Base-by-base conservation (phyloP, 73 alveolate species). In the Effrenium voratum region DNA sequence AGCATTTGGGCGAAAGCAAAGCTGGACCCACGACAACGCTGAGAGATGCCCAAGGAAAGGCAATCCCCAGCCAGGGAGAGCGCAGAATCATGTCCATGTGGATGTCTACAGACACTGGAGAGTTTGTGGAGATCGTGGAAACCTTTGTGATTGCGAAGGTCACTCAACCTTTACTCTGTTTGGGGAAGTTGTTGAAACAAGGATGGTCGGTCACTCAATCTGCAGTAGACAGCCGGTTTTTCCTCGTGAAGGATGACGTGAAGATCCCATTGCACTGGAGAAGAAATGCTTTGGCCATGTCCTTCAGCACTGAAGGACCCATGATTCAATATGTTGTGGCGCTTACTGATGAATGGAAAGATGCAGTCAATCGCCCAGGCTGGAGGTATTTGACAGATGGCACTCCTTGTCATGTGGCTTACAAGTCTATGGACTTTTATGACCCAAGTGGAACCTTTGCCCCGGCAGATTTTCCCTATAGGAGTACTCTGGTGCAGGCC, bases 11-110 rank as follows among this genome's bases (percentile, higher is more conserved):
- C 3, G 86, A 38, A n/a, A 26, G 34, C 36, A 43, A 38, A 6
- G 86, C 40, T 3, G 5, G 59, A 2, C 40, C 15, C 86, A 10
- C 34, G 26, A 47, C 82, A 16, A 3, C 36, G 45, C 38, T 76
- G 36, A 16, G 86, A 5, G 86, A 76, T 41, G 86, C 86, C 22
- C 86, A 76, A 22, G 86, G 86, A 12, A 79, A 79, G 30, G 22
- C 6, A 4, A 79, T 79, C 70, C 68, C 49, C 32, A 32, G n/a
- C 44, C 5, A 47, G 3, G 70, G 70, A 5, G 45, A 26, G 10
- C 41, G 49, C 24, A 22, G 15, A 32, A 24, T 45, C 32, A 47
- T n/a, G n/a, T n/a, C 46, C 44, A 41, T 79, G 68, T 24, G 24
- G 68, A 30, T 46, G 5, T 19, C 6, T 15, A 47, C 46, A 19